Evolutionary conservation across 2,329 filamentous ascomycete species (phyloP), one percentile per base, ranked within the genome.

Genomic region (Tolypocladium tropicale): DNA sequence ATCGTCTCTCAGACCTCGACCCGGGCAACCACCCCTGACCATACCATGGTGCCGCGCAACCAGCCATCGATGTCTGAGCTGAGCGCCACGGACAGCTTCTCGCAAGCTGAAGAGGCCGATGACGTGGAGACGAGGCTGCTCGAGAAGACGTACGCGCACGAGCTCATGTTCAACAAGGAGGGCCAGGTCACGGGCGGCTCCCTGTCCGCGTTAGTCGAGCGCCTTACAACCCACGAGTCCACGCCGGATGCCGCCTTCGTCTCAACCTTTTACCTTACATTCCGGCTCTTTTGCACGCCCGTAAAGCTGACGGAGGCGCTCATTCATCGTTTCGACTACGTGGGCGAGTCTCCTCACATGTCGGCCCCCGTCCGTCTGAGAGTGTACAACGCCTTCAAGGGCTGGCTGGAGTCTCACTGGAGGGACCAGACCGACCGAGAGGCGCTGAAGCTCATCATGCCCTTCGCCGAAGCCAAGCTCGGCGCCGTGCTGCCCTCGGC

Each of bases 381-480:
- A 53, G 90, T 97, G 1, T 97, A 95, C 76, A 97, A 99, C 68
- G 86, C 91, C 56, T 90, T 99, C 78, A 99, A 99, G 72, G 89
- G 89, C 46, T 99, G 94, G 94, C 77, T 99, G 23, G 94, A 97
- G 74, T 94, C 89, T 7, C 91, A 99, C 71, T 99, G 94, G 93
- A 84, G 88, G 52, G 84, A 90, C 60, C 84, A 90, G 57, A 84
- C 85, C 12, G 94, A 99, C 68, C 82, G 83, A 54, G 80, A 83
- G 14, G 90, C 92, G 1, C 77, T 99, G 10, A 77, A 80, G 0
- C 76, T 88, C 52, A 95, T 99, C 60, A 78, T 87, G 36, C 77
- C 83, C 1, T 99, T 99, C 70, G 91, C 93, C 2, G 83, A 86
- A 61, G 80, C 81, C 51, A 87, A 87, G 61, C 78, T 99, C 9